Evolutionary conservation across 805 yeast species (phyloP), one percentile per base, ranked within the genome.

Genomic region (Saccharomycopsis microspora): DNA sequence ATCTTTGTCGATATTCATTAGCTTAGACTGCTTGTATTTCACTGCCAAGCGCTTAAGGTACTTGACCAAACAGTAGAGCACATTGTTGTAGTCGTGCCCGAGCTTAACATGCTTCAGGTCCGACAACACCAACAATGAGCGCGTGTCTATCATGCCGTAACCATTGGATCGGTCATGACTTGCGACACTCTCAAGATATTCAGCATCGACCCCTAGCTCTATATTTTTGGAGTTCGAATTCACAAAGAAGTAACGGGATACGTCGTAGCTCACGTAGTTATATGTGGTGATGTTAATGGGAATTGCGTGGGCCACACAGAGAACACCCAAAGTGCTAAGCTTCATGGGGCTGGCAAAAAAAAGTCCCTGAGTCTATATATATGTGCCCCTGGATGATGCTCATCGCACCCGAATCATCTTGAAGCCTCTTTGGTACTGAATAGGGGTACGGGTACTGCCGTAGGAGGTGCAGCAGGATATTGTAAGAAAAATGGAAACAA

Each of bases 261-360:
- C 50, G 32, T 49, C 53, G 41, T 49, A 49, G 27, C 45, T 38
- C 8, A 49, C 31, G 28, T 49, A 49, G 41, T 39, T 49, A 34
- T 49, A 49, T 10, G 53, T 49, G n/a, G 53, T 49, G 32, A 49
- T 44, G 34, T 49, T 49, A 28, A 49, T 46, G 5, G 53, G 53
- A 19, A 19, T 19, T 19, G 19, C 19, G 19, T 19, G 19, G 19
- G 19, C 19, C 19, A 19, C 19, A 19, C 19, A 19, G 19, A 19
- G 19, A 19, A 19, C 19, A 19, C 19, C 19, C 19, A 19, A 19
- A 19, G 19, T 19, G 19, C 19, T 19, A 19, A 19, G 19, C 19
- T 19, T 19, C 19, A 19, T 19, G 19, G 19, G 19, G 19, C 19
- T 19, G 19, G 19, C 19, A 19, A 19, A 19, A 19, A 19, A 19